These are phyloP conservation scores for Detonula confervacea DNA, from an alignment of 352 stramenopile species.

Conservation along the genomic window DNA sequence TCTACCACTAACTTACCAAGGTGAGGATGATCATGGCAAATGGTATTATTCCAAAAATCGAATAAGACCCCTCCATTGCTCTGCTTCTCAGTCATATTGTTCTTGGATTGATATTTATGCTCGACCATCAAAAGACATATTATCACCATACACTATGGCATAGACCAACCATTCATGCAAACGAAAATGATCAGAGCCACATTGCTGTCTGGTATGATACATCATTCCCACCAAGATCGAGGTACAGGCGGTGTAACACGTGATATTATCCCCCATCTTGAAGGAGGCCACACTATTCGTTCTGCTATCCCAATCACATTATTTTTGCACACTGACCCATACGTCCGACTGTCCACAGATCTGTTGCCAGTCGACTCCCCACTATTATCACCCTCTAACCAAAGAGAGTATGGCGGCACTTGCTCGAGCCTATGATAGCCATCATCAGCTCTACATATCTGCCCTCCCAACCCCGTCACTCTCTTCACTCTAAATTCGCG, in stretches of 20 bases:
- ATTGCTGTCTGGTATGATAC: slow-evolving; percentile 5
- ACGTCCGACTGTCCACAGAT: slow-evolving; percentile 60
- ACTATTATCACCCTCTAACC: slow-evolving; percentile 71
- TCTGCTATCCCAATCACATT: slow-evolving; percentile 73
- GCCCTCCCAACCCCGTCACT: slow-evolving; percentile 67
- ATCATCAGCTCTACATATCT: slow-evolving; percentile 48
- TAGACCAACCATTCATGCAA: too few relatives aligned
- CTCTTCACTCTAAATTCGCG: slow-evolving; percentile 67
- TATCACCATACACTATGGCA: too few relatives aligned
- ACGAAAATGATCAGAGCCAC: too few relatives aligned
- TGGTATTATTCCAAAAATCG: too few relatives aligned
- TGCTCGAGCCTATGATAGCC: slow-evolving; percentile 20
- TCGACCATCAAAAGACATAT: too few relatives aligned
- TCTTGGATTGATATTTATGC: too few relatives aligned
- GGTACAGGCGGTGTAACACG: slow-evolving; percentile 16
- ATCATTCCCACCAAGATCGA: slow-evolving; percentile 40
- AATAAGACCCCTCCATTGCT: too few relatives aligned
- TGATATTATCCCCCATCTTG: slow-evolving; percentile 53
- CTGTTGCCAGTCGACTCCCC: slow-evolving; percentile 5
- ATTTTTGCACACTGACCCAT: slow-evolving; percentile 75
- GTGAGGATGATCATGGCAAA: too few relatives aligned
- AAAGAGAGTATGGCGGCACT: slow-evolving; percentile 65
- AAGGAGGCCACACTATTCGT: slow-evolving; percentile 77
- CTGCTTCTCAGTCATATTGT: too few relatives aligned
- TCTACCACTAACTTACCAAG: too few relatives aligned